Conservation (phyloP, 371 early-diverging fungal species). For the Synchytrium microbalum region DNA sequence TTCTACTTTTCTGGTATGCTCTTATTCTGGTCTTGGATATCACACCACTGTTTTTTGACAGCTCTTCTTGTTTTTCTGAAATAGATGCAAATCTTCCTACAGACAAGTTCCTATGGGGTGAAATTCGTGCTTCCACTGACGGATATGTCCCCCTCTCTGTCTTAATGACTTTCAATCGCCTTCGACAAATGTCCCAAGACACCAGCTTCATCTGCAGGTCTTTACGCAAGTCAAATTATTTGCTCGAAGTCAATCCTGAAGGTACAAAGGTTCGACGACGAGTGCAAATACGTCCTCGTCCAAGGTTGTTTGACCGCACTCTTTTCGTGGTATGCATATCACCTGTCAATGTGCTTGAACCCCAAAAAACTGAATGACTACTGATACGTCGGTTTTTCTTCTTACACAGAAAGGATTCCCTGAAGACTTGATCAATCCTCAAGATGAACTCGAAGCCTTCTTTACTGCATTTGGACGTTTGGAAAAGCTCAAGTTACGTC, state of each 20-base stretch:
- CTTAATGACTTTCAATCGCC: not conserved
- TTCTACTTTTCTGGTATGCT: not conserved
- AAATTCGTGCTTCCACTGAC: not conserved
- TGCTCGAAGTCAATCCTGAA: not conserved
- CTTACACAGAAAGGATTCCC: not conserved
- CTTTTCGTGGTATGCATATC: not conserved
- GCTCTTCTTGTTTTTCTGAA: not conserved
- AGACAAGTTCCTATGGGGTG: not conserved
- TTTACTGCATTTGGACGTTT: not conserved
- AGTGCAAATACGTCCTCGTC: not conserved
- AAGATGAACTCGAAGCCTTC: slow-evolving; percentile 1
- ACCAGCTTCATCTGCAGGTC: not conserved
- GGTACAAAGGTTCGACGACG: not conserved
- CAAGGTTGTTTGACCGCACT: not conserved
- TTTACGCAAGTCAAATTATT: not conserved
- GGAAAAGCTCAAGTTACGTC: too few species aligned
- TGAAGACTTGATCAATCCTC: not conserved
- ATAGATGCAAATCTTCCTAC: not conserved
- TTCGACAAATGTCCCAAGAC: not conserved
- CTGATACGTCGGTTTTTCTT: slow-evolving; percentile 1
- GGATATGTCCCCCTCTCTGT: slow-evolving; percentile 1
- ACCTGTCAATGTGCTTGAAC: not conserved
- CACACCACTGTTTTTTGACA: not conserved
- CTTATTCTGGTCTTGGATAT: not conserved
- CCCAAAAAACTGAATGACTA: not conserved